These are phyloP conservation scores for Pythium sp. DNA, from an alignment of 352 stramenopile genomes.

Conservation along the genomic window DNA sequence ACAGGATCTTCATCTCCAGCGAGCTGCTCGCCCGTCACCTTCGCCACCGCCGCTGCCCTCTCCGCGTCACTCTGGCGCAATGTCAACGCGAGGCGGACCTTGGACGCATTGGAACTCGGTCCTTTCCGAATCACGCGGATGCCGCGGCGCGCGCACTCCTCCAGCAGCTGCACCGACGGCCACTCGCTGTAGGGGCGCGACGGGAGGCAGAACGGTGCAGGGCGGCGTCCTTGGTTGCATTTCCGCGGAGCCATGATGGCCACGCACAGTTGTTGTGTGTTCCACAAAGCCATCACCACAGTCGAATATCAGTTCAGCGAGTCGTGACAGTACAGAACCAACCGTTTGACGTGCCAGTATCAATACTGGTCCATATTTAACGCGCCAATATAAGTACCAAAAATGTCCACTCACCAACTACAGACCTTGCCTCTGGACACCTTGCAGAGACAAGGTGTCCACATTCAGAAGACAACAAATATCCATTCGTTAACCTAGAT, in stretches of 20 bases:
- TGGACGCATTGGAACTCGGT: neutral
- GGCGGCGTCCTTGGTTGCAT: neutral
- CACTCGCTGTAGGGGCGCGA: conserved; percentile 12
- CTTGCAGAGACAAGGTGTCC: neutral
- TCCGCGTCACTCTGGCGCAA: neutral
- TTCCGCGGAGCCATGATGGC: neutral
- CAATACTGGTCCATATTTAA: neutral
- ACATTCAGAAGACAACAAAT: neutral
- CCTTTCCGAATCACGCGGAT: conserved; percentile 11
- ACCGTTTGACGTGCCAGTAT: neutral
- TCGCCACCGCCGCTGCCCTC: neutral
- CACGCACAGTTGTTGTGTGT: neutral
- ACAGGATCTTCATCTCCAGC: neutral
- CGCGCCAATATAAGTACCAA: neutral
- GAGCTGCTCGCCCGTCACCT: neutral
- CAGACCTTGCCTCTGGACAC: neutral
- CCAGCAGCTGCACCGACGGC: conserved; percentile 1
- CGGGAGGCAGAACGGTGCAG: neutral
- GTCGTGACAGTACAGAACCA: neutral
- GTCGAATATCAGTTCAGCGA: neutral
- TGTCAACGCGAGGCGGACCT: neutral
- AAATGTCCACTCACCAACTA: neutral
- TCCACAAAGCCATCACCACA: neutral
- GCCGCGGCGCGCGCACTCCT: conserved; percentile 5
- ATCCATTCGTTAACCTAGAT: neutral